These are phyloP conservation scores for Aspergillus glaucus DNA, from an alignment of 2,329 filamentous ascomycete genomes.

Conservation along the genomic window DNA sequence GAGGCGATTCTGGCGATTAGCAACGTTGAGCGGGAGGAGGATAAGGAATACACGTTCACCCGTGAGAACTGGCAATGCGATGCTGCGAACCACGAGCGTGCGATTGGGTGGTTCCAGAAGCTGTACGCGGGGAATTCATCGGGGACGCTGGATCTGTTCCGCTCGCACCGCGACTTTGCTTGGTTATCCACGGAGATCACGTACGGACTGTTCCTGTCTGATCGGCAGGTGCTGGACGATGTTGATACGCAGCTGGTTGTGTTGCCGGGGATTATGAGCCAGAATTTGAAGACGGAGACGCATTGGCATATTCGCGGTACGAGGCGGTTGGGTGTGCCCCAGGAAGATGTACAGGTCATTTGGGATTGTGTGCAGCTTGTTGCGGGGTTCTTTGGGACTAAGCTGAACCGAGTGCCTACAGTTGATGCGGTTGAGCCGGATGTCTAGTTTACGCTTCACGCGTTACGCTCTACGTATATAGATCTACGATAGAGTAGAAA, in stretches of 20 bases:
- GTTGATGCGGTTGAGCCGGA: slow-evolving; percentile 27
- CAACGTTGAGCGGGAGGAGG: slow-evolving; percentile 48
- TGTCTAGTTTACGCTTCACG: slow-evolving; percentile 10
- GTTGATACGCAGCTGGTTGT: slow-evolving; percentile 42
- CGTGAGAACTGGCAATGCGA: slow-evolving; percentile 56
- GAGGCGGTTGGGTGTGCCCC: slow-evolving; percentile 33
- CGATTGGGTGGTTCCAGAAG: slow-evolving; percentile 50
- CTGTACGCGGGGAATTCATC: slow-evolving; percentile 49
- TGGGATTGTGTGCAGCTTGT: slow-evolving; percentile 27
- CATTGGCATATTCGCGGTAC: slow-evolving; percentile 43
- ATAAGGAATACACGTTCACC: slow-evolving; percentile 51
- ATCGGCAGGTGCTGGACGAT: slow-evolving; percentile 35
- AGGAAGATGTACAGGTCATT: slow-evolving; percentile 36
- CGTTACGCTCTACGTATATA: neutral
- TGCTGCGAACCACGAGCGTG: slow-evolving; percentile 48
- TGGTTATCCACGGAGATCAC: slow-evolving; percentile 68
- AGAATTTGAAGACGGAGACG: slow-evolving; percentile 36
- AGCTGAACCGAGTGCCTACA: slow-evolving; percentile 25
- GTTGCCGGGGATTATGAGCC: slow-evolving; percentile 40
- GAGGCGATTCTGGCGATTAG: slow-evolving; percentile 55
- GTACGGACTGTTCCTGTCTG: slow-evolving; percentile 53
- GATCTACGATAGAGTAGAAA: neutral
- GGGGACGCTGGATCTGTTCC: slow-evolving; percentile 26
- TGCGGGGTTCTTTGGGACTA: slow-evolving; percentile 21
- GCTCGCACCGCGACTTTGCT: slow-evolving; percentile 47